Percentiles rank a stretch among this genome's conserved stretches.
phyloP scores from a whole-genome alignment of 805 yeast genomes.

The Cyberlindnera nakhonratchasimensis region DNA sequence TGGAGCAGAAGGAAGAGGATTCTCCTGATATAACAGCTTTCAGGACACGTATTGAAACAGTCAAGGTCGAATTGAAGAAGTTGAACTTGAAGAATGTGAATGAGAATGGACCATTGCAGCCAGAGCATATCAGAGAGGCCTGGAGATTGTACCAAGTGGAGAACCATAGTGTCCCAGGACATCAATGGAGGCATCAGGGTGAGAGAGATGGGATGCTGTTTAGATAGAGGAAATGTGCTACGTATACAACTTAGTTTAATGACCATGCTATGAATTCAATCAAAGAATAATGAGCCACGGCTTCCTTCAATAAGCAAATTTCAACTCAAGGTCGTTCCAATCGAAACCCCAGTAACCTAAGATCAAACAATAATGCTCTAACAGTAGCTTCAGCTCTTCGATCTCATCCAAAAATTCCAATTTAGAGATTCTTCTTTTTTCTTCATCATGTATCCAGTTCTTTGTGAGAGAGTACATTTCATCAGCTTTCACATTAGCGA shows the following conservation, averaged over 20 bases:
- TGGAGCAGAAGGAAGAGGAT: constrained; percentile 14
- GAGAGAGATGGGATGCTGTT: constrained; percentile 70
- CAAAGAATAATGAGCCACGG: not conserved
- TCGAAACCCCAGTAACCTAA: constrained; percentile 27
- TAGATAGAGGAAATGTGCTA: constrained; percentile 39
- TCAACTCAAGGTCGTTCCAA: constrained; percentile 21
- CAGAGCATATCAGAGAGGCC: constrained; percentile 86
- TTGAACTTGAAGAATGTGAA: constrained; percentile 32
- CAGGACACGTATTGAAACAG: constrained; percentile 22
- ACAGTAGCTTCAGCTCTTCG: constrained; percentile 50
- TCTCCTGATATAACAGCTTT: constrained; percentile 8
- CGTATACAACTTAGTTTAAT: not conserved
- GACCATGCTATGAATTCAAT: constrained; percentile 6
- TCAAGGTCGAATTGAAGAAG: constrained; percentile 27
- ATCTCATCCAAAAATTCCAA: constrained; percentile 57
- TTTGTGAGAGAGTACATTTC: constrained; percentile 35
- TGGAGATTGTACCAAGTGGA: constrained; percentile 75
- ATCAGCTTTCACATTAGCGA: constrained; percentile 13
- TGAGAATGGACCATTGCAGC: constrained; percentile 58
- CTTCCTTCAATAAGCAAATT: not conserved
- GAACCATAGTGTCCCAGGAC: constrained; percentile 55
- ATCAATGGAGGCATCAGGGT: constrained; percentile 70
- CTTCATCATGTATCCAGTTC: constrained; percentile 34
- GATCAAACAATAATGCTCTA: constrained; percentile 49
- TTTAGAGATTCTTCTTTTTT: constrained; percentile 38